Conservation (phyloP, 2,329 filamentous ascomycete genomes). For the Coleophoma eucalyptorum region DNA sequence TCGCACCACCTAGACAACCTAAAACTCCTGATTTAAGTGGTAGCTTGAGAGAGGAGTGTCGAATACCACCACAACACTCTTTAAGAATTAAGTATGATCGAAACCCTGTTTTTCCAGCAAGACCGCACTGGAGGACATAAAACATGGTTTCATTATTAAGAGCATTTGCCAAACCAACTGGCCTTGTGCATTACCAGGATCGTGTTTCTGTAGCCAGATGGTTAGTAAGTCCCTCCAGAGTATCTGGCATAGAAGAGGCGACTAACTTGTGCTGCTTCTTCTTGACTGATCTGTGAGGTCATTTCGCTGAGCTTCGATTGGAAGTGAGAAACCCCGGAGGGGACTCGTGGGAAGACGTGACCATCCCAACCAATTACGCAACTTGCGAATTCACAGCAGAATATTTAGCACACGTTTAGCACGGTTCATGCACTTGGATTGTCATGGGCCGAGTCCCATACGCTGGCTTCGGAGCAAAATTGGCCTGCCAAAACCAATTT, state of each 20-base stretch:
- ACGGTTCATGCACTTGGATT: slow-evolving; percentile 18
- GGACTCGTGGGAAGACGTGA: slow-evolving; percentile 38
- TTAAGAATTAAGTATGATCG: neutral
- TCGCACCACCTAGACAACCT: neutral
- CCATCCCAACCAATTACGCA: slow-evolving; percentile 40
- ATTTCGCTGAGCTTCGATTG: neutral
- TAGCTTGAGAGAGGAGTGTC: neutral
- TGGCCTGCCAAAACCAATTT: slow-evolving; percentile 34
- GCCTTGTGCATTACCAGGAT: neutral
- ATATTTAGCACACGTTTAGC: slow-evolving; percentile 4
- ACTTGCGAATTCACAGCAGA: slow-evolving; percentile 13
- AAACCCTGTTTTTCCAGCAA: neutral
- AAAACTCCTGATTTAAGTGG: neutral
- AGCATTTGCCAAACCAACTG: neutral
- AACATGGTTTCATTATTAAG: neutral
- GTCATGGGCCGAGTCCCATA: slow-evolving; percentile 53
- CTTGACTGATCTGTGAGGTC: neutral
- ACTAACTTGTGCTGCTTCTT: neutral
- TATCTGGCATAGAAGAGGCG: neutral
- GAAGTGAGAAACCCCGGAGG: slow-evolving; percentile 4
- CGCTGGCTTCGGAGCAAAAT: slow-evolving; percentile 55
- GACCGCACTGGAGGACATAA: neutral
- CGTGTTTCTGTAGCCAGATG: neutral
- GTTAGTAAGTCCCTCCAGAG: neutral
- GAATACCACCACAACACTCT: neutral